Conservation (phyloP, 176 grass and related monocot species). For the Bonia amplexicaulis region DNA sequence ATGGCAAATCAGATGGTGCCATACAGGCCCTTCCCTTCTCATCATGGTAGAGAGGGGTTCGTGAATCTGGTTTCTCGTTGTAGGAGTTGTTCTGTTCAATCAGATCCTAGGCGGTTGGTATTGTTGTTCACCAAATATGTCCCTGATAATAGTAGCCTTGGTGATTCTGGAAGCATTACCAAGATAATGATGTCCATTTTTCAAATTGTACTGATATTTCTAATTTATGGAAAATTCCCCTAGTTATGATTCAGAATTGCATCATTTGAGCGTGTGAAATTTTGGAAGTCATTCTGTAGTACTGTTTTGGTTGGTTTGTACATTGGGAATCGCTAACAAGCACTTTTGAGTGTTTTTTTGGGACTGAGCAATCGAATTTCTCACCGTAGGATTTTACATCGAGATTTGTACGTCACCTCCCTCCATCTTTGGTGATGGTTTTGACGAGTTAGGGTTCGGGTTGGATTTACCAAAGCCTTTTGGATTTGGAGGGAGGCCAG, state of each 20-base stretch:
- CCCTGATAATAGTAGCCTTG: slow-evolving; percentile 4
- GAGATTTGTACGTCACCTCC: too few species aligned
- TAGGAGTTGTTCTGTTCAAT: neutral
- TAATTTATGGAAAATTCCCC: slow-evolving; percentile 20
- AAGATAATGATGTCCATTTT: slow-evolving; percentile 15
- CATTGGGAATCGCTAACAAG: neutral
- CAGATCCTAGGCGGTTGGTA: slow-evolving; percentile 25
- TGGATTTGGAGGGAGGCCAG: too few species aligned
- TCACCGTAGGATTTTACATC: too few species aligned
- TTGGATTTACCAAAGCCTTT: too few species aligned
- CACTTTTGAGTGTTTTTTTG: too few species aligned
- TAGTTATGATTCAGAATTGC: slow-evolving; percentile 6
- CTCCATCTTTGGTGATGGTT: too few species aligned
- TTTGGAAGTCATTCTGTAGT: neutral
- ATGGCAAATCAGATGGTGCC: slow-evolving; percentile 38
- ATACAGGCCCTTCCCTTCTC: slow-evolving; percentile 56
- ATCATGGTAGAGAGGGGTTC: slow-evolving; percentile 38
- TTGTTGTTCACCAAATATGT: slow-evolving; percentile 29
- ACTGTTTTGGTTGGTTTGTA: neutral
- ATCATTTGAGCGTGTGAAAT: neutral
- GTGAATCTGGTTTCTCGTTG: neutral
- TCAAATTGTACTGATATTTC: slow-evolving; percentile 21
- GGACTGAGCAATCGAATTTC: too few species aligned
- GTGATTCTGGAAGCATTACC: slow-evolving; percentile 17
- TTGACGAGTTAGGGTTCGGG: too few species aligned